Evolutionary conservation across 495 filamentous ascomycete genomes (phyloP).

Genomic region (Penicillium bialowiezense): DNA sequence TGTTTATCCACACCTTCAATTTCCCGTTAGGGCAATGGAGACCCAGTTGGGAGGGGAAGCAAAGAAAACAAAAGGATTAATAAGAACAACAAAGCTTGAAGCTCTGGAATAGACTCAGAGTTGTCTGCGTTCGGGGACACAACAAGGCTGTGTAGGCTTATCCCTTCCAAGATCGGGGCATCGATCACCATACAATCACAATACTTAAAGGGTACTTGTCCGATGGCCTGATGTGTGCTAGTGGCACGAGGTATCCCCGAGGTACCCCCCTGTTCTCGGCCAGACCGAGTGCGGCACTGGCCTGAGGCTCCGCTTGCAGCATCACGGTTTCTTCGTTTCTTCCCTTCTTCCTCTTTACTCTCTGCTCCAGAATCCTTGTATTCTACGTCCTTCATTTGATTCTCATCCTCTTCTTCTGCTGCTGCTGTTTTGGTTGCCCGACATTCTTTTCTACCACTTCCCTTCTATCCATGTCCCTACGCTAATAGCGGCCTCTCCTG

Average conservation of each 20-base stretch:
- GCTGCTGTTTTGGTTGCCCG: constrained; percentile 7
- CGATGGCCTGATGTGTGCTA: not conserved
- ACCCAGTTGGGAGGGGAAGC: constrained; percentile 18
- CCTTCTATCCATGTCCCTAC: constrained; percentile 11
- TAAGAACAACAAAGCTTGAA: too few species aligned
- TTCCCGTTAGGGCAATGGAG: constrained; percentile 14
- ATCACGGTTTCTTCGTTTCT: constrained; percentile 16
- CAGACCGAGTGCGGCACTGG: constrained; percentile 20
- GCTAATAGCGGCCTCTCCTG: constrained; percentile 21
- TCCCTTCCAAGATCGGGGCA: constrained; percentile 6
- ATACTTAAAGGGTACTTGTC: not conserved
- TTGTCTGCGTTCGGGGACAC: not conserved
- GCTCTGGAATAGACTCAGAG: not conserved
- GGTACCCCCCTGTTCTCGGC: constrained; percentile 20
- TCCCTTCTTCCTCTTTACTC: constrained; percentile 15
- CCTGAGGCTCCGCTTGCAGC: constrained; percentile 28
- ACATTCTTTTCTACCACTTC: constrained; percentile 9
- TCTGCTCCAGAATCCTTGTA: constrained; percentile 11
- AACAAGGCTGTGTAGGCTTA: constrained; percentile 2
- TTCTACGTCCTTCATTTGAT: constrained; percentile 20
- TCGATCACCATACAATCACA: not conserved
- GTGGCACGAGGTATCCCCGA: constrained; percentile 2
- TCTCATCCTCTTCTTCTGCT: constrained; percentile 4
- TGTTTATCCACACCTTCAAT: constrained; percentile 17
- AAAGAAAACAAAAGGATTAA: too few species aligned